Percentiles rank a stretch among this genome's conserved stretches.
phyloP scores from a whole-genome alignment of 2,329 filamentous ascomycete genomes.

The Bretziella fagacearum region DNA sequence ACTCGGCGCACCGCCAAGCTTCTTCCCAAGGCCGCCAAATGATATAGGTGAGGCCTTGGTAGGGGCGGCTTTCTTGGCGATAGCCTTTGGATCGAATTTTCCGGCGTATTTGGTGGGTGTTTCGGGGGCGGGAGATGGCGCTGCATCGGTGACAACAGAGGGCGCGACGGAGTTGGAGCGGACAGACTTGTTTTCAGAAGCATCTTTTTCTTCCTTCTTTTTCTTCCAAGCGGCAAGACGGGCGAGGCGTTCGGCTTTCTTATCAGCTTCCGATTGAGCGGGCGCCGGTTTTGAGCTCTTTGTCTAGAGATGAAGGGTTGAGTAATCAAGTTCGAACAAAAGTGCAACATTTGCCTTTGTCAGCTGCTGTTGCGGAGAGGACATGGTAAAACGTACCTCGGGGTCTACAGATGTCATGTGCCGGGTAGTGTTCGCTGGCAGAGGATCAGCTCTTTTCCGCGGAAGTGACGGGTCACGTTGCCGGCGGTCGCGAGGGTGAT shows the following conservation, averaged over 20 bases:
- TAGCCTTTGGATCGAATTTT: constrained; percentile 55
- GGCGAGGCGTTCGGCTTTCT: constrained; percentile 63
- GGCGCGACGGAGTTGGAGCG: constrained; percentile 30
- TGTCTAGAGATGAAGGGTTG: constrained; percentile 8
- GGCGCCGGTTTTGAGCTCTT: constrained; percentile 18
- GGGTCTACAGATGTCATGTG: constrained; percentile 28
- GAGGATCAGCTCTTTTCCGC: constrained; percentile 10
- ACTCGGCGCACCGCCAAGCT: constrained; percentile 22
- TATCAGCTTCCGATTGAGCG: constrained; percentile 48
- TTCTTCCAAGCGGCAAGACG: constrained; percentile 86
- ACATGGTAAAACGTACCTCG: constrained; percentile 37
- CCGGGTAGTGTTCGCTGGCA: constrained; percentile 23
- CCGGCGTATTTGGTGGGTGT: constrained; percentile 39
- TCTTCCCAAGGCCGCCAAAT: constrained; percentile 25
- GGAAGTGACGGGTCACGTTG: constrained; percentile 49
- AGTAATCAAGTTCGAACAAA: constrained; percentile 13
- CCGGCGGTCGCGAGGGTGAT: constrained; percentile 24
- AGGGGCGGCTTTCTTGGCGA: constrained; percentile 49
- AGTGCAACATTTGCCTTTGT: not conserved
- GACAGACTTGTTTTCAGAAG: constrained; percentile 51
- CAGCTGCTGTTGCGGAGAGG: not conserved
- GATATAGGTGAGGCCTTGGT: constrained; percentile 31
- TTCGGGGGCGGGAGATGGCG: constrained; percentile 29
- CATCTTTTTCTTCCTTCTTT: constrained; percentile 51
- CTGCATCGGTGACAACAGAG: constrained; percentile 29